Base-by-base conservation (phyloP, 106 monocot species). In the Apostasia shenzhenica region DNA sequence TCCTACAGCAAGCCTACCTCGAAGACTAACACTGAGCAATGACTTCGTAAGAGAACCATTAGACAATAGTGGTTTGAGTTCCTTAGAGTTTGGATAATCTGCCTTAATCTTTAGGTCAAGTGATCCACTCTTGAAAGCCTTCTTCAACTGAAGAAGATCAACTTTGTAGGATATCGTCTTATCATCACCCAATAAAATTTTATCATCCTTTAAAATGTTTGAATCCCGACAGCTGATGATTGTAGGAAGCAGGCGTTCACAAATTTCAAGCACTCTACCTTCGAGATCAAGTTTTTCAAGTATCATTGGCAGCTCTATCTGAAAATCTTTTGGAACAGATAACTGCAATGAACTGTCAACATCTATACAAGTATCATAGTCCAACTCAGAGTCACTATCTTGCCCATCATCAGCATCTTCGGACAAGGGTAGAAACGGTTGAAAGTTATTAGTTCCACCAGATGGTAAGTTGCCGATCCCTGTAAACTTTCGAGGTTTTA, bases 1-100 rank as follows among this genome's bases (percentile, higher is more conserved):
- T 38, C 90, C 99, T 76, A 76, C 90, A 66, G 99, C 99, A 83
- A 99, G 93, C 71, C 81, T 87, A 37, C 93, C 99, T 74, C 93
- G 80, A 62, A 61, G 62, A 75, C 85, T 93, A 59, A 88, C 61
- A 79, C 83, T 93, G 9, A 99, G 79, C 54, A 99, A 78, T 41
- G 90, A 99, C 61, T 99, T 99, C 1, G 71, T 81, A 45, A 99
- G 80, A 70, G 90, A 85, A 40, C 99, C 99, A 66, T 68, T 85
- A 43, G 72, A 63, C 14, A 99, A 70, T 75, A 83, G 99, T 38
- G 80, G 75, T 81, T 93, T 99, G 11, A 99, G 80, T 61, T 99
- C 99, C 66, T 81, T 79, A 12, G 93, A 87, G 75, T 90, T 99
- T 67, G 99, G 77, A 80, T 99, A 99, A 54, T 99, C 99, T 71